These are phyloP conservation scores for Hordeum vulgare DNA, from an alignment of 176 grass and related monocot species.

Conservation along the genomic window DNA sequence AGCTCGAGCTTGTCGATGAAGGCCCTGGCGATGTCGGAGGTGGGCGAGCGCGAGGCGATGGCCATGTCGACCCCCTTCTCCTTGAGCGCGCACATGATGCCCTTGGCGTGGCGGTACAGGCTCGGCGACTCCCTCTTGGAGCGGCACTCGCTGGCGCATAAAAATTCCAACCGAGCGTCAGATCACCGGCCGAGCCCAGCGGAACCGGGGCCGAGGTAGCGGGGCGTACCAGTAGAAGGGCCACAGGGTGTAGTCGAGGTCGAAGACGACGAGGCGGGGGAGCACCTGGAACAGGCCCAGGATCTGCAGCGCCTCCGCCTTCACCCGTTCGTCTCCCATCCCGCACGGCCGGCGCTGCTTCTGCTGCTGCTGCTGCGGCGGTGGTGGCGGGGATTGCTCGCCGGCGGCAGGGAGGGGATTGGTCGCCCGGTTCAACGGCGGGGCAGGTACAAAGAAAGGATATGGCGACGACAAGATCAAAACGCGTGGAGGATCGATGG, in stretches of 20 bases:
- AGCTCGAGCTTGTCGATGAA: slow-evolving; percentile 80
- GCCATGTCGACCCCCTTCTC: slow-evolving; percentile 90
- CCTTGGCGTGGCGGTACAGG: slow-evolving; percentile 78
- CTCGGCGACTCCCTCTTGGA: slow-evolving; percentile 75
- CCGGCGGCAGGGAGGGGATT: background rate
- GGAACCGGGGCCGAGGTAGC: background rate
- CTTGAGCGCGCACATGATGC: slow-evolving; percentile 85
- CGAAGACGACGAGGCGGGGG: slow-evolving; percentile 89
- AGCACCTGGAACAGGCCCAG: slow-evolving; percentile 62
- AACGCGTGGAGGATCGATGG: background rate
- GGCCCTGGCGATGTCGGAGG: slow-evolving; percentile 69
- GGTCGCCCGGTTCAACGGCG: background rate
- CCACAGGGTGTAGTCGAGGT: slow-evolving; percentile 99
- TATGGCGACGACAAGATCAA: background rate
- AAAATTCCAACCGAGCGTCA: background rate
- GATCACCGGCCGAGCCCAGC: background rate
- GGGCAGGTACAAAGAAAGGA: background rate
- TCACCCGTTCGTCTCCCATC: slow-evolving; percentile 66
- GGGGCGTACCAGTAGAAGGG: slow-evolving; percentile 74
- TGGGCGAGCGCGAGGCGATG: slow-evolving; percentile 81
- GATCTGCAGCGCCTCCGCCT: slow-evolving; percentile 74
- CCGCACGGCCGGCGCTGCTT: background rate
- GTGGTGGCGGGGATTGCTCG: background rate
- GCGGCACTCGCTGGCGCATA: slow-evolving; percentile 60
- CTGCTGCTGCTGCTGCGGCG: background rate